Percentiles rank a stretch among this genome's conserved stretches.
phyloP scores from a whole-genome alignment of 805 yeast species.

The Saturnispora galanensis region DNA sequence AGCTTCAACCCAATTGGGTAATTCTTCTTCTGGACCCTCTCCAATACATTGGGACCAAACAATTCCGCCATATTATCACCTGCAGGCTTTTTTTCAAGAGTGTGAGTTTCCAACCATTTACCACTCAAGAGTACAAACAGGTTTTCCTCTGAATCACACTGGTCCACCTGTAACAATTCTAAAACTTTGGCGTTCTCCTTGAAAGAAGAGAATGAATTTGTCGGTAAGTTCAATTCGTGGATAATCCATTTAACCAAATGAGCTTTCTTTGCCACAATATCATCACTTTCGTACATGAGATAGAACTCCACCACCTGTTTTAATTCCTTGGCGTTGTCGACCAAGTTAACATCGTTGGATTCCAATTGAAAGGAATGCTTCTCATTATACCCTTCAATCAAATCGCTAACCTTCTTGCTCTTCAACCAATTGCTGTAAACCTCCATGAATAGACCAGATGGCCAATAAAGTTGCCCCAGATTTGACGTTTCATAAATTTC shows the following conservation, averaged over 20 bases:
- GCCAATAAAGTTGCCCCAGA: no score
- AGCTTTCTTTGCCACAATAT: background rate
- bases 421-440: no score
- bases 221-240: background rate
- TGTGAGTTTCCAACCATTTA: background rate
- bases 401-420: no score
- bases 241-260: background rate
- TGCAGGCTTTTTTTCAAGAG: background rate
- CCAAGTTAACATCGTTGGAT: no score
- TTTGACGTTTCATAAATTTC: no score
- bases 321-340: background rate
- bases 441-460: no score
- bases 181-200: background rate
- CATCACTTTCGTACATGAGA: slow-evolving; percentile 1
- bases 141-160: background rate
- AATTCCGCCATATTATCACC: slow-evolving; percentile 8
- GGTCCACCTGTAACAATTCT: background rate
- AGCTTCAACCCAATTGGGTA: slow-evolving; percentile 7
- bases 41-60: slow-evolving; percentile 10
- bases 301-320: background rate
- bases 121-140: background rate
- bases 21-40: slow-evolving; percentile 1
- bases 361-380: no score
- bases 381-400: no score
- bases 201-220: background rate